Conservation (phyloP, 352 stramenopile species). For the Paralagenidium karlingii region DNA sequence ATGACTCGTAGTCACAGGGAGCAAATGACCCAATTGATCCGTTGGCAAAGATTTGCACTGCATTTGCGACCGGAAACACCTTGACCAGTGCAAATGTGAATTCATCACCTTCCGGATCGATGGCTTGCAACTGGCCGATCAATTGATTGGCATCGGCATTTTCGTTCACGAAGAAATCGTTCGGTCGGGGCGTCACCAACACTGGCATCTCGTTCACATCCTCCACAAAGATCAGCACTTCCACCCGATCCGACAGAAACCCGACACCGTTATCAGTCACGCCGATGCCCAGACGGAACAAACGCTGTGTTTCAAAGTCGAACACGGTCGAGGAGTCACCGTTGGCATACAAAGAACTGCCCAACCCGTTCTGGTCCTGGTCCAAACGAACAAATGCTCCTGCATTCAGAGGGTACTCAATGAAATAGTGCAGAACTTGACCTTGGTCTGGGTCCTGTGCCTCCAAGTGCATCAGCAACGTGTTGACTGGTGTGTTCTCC, state of each 20-base stretch:
- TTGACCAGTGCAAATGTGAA: conserved; percentile 22
- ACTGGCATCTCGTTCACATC: conserved; percentile 31
- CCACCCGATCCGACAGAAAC: conserved; percentile 24
- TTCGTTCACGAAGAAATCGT: conserved; percentile 9
- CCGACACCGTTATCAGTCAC: conserved; percentile 30
- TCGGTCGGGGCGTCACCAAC: conserved; percentile 6
- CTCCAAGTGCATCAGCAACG: conserved; percentile 12
- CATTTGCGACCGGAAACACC: conserved; percentile 11
- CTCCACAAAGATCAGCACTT: conserved; percentile 25
- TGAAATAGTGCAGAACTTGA: conserved; percentile 28
- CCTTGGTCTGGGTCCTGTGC: conserved; percentile 20
- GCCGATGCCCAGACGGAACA: conserved; percentile 23
- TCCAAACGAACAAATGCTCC: conserved; percentile 15
- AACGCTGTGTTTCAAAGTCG: conserved; percentile 21
- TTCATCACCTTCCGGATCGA: conserved; percentile 30
- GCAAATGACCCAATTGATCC: conserved; percentile 4
- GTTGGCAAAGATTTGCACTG: conserved; percentile 1
- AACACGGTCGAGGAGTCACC: no score
- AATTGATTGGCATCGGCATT: conserved; percentile 10
- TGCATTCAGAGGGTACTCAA: conserved; percentile 3
- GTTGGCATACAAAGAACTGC: conserved; percentile 6
- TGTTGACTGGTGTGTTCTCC: conserved; percentile 15
- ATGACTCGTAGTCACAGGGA: conserved; percentile 8
- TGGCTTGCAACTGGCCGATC: conserved; percentile 19
- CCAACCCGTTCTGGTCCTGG: conserved; percentile 17